A percentile compares a stretch with the other conserved stretches of the same genome.
These are phyloP conservation scores for Phaffomyces opuntiae DNA, from an alignment of 805 yeast species.

Conservation along the genomic window DNA sequence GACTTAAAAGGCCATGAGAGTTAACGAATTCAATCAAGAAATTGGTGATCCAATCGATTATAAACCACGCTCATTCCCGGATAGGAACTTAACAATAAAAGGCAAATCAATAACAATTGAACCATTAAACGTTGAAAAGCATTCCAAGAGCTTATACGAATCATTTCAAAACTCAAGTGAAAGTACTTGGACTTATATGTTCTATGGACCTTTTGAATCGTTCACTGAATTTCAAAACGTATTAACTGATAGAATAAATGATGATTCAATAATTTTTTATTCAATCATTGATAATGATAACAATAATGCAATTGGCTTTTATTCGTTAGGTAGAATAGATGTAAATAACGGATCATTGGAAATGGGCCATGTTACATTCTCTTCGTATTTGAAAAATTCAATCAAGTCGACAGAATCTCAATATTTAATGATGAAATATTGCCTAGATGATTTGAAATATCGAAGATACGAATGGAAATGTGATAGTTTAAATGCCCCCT, in stretches of 20 bases:
- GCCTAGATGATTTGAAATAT: slow-evolving; percentile 1
- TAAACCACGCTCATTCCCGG: too few species aligned
- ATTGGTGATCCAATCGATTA: too few species aligned
- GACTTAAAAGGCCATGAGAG: too few species aligned
- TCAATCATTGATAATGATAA: not conserved
- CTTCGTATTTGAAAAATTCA: not conserved
- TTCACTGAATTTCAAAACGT: not conserved
- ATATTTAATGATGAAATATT: slow-evolving; percentile 2
- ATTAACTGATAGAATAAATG: not conserved
- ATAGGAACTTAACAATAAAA: too few species aligned
- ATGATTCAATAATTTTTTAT: not conserved
- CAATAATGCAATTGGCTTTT: slow-evolving; percentile 1
- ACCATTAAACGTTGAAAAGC: too few species aligned
- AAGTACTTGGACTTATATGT: slow-evolving; percentile 1
- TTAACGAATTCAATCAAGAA: too few species aligned
- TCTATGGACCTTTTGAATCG: not conserved
- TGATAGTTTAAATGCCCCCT: slow-evolving; percentile 2
- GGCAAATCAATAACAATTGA: not conserved
- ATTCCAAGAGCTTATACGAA: not conserved
- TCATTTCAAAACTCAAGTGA: not conserved
- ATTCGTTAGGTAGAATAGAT: slow-evolving; percentile 3
- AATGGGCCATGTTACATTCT: slow-evolving; percentile 1
- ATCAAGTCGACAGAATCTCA: slow-evolving; percentile 1
- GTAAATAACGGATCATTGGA: not conserved
- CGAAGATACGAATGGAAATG: slow-evolving; percentile 8